Evolutionary conservation across 345 rosid genomes (phyloP), one percentile per base, ranked within the genome.

Genomic region (Populus pruinosa): DNA sequence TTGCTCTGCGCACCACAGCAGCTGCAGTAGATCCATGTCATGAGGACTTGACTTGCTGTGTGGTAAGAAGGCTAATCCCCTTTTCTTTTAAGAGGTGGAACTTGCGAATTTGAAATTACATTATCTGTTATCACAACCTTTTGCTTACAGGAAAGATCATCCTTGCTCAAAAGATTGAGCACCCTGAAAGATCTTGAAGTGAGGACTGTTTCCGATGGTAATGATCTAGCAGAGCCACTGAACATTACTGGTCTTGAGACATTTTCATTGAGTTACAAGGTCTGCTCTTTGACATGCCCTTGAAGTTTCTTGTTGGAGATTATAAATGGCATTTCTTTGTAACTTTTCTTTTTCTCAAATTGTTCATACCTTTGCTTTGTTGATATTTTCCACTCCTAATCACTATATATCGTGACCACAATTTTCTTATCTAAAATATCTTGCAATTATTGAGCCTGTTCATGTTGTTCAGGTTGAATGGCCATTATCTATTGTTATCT

Each of bases 11-110:
- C 68, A 88, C 96, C 47, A 92, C 98, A 74, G 96, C 98, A 56
- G 99, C 98, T 84, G 96, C 94, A 39, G 92, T 97, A 79, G 98
- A 96, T 87, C 98, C 97, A 79, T 90, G 97, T 82, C 93, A 93
- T 49, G 98, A 92, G 86, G 98, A 96, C 87, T 87, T 96, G 85
- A 93, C 96, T 71, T 93, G 99, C 84, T 88, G 88, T 84, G 94
- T 96, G 86, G 99, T 96, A 84, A 87, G 93, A 69, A 78, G 72
- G 71, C 61, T 65, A 69, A 38, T 71, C 66, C 69, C 62, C 18
- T 63, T 75, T 67, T 12, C 33, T 71, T 64, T 53, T 27, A 25
- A 47, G 23, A 10, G 44, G 64, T 44, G 61, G 47, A 61, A 16
- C 8, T 62, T 7, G 6, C 16, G 23, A 44, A 23, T 50, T 49